These are phyloP conservation scores for Xerocomus potaroensis DNA, from an alignment of 768 basidiomycete species.

Conservation along the genomic window DNA sequence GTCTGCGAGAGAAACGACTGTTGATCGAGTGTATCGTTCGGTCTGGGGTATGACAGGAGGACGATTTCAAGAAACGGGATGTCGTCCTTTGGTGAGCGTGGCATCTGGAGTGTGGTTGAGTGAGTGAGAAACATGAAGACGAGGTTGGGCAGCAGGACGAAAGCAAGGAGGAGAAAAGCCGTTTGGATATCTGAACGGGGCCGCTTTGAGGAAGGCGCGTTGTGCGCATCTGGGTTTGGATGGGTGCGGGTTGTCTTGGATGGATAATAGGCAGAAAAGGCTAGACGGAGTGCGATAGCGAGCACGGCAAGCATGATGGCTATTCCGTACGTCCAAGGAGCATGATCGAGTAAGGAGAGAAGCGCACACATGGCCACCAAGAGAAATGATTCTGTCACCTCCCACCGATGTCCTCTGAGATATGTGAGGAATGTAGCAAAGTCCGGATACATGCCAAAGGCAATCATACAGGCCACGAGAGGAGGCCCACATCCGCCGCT, in stretches of 20 bases:
- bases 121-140: conserved; percentile 2
- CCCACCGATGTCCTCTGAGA: conserved; percentile 13
- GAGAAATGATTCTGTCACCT: conserved; percentile 11
- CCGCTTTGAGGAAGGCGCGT: conserved; percentile 1
- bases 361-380: conserved; percentile 9
- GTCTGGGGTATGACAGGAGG: conserved; percentile 38
- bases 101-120: conserved; percentile 1
- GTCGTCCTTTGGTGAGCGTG: conserved; percentile 16
- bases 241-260: conserved; percentile 2
- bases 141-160: conserved; percentile 6
- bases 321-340: conserved; percentile 38
- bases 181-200: conserved; percentile 15
- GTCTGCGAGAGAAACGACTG: conserved; percentile 33
- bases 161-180: conserved; percentile 17
- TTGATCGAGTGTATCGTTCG: conserved; percentile 22
- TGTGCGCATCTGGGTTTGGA: not conserved
- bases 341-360: conserved; percentile 29
- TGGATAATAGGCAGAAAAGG: not conserved
- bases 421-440: not conserved
- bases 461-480: conserved; percentile 22
- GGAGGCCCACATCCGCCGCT: conserved; percentile 36
- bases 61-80: conserved; percentile 38
- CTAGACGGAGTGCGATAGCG: conserved; percentile 12
- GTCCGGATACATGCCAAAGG: conserved; percentile 13
- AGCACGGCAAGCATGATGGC: conserved; percentile 25